These are phyloP conservation scores for Heritiera fomes DNA, from an alignment of 345 rosid species.

Conservation along the genomic window DNA sequence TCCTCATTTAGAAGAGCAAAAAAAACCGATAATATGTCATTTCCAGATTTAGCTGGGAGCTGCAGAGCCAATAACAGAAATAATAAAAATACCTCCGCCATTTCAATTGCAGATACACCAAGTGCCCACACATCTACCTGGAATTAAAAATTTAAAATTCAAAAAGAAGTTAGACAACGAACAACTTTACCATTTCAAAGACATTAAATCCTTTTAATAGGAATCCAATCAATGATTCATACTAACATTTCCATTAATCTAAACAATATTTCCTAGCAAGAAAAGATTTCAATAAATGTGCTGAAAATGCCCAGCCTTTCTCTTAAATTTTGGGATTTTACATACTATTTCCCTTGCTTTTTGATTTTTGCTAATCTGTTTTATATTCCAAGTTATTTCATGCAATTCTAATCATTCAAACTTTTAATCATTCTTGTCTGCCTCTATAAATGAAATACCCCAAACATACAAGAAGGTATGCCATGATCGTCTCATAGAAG, in stretches of 20 bases:
- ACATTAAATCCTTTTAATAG: neutral
- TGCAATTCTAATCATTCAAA: neutral
- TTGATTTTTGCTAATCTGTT: neutral
- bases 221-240: neutral
- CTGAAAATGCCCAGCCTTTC: neutral
- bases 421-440: neutral
- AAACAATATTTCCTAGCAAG: neutral
- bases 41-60: conserved; percentile 3
- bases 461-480: neutral
- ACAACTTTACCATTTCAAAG: neutral
- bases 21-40: neutral
- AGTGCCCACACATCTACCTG: conserved; percentile 99
- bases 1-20: neutral
- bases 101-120: conserved; percentile 99
- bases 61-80: conserved; percentile 14
- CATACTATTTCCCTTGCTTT: neutral
- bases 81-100: conserved; percentile 84
- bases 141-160: conserved; percentile 26
- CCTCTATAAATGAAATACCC: neutral
- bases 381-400: neutral
- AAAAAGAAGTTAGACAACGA: conserved; percentile 13
- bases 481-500: neutral
- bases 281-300: neutral
- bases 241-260: neutral
- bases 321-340: neutral